Conservation (phyloP, 257 asterid species). For the Solanum chilense region DNA sequence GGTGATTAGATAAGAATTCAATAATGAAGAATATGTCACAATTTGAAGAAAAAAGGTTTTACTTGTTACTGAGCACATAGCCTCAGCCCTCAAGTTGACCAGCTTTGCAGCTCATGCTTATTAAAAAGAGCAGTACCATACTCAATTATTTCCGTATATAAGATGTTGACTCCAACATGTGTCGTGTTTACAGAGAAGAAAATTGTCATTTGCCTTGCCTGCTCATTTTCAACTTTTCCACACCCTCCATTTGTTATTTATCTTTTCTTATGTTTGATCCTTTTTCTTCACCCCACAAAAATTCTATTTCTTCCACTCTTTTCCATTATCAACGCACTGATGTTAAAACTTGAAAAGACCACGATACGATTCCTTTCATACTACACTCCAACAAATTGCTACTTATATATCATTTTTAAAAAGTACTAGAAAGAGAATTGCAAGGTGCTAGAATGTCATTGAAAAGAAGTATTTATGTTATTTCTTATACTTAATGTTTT, state of each 20-base stretch:
- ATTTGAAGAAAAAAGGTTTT: not conserved
- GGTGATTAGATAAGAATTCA: not conserved
- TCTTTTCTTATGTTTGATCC: not conserved
- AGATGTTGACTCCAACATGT: not conserved
- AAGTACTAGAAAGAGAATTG: not conserved
- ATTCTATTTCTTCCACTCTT: not conserved
- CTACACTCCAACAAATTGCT: not conserved
- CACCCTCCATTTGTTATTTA: not conserved
- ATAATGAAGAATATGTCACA: not conserved
- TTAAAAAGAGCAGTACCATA: not conserved
- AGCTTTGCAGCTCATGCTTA: not conserved
- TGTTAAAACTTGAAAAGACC: not conserved
- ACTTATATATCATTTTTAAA: not conserved
- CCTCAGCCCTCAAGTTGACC: not conserved
- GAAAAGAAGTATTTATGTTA: not conserved
- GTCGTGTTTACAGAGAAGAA: not conserved
- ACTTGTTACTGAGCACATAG: not conserved
- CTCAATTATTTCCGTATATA: not conserved
- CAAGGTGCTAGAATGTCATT: not conserved
- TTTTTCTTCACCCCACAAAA: not conserved
- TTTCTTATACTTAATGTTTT: not conserved
- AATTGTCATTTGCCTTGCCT: not conserved
- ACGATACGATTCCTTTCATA: not conserved
- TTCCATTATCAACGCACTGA: not conserved
- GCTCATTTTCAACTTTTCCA: not conserved